phyloP scores from a whole-genome alignment of 371 early-diverging fungal genomes.

The Rhizomucor pusillus region DNA sequence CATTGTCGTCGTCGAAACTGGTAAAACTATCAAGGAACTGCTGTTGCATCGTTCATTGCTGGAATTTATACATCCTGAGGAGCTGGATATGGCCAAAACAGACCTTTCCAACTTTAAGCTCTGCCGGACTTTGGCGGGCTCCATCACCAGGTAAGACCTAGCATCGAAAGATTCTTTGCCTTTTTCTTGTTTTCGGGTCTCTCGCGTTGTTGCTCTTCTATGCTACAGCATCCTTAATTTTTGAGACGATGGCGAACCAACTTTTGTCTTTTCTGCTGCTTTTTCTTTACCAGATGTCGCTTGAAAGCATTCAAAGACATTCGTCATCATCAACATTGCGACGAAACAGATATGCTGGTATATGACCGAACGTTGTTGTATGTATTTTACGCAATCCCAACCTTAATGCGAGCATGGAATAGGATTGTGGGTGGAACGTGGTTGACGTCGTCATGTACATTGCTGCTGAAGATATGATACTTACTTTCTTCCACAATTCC shows the following conservation, averaged over 20 bases:
- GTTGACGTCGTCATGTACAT: conserved; percentile 56
- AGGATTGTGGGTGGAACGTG: conserved; percentile 40
- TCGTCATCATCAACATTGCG: background rate
- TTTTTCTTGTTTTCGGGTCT: background rate
- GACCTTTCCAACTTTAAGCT: conserved; percentile 53
- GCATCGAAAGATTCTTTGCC: background rate
- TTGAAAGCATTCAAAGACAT: conserved; percentile 6
- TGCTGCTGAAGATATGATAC: conserved; percentile 49
- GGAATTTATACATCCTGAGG: conserved; percentile 62
- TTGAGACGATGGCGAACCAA: too few species aligned
- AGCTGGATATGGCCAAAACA: conserved; percentile 44
- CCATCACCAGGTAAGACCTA: conserved; percentile 49
- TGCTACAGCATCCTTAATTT: too few species aligned
- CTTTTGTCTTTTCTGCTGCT: too few species aligned
- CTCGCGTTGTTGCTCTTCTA: background rate
- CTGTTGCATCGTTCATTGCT: conserved; percentile 48
- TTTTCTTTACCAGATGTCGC: conserved; percentile 8
- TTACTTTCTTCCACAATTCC: conserved; percentile 53
- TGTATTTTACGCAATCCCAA: background rate
- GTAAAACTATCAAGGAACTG: conserved; percentile 30
- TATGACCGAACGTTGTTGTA: too few species aligned
- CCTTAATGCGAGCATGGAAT: background rate
- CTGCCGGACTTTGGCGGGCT: conserved; percentile 49
- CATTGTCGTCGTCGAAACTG: conserved; percentile 20
- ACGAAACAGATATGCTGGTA: background rate